Evolutionary conservation across 495 filamentous ascomycete genomes (phyloP).

Genomic region (Stereocaulon alpinum): DNA sequence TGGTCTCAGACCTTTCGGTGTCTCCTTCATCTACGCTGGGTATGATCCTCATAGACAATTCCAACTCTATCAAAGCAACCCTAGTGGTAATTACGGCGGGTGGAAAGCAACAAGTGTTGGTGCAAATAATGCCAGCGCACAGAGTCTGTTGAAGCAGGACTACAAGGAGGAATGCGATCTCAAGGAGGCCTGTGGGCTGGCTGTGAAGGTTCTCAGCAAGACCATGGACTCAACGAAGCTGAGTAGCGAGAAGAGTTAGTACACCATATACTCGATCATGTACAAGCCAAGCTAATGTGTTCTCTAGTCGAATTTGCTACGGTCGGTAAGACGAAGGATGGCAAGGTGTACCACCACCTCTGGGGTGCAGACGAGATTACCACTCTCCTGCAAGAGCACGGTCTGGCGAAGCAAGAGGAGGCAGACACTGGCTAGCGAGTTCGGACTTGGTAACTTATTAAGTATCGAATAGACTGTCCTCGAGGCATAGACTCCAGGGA

Average conservation of each 20-base stretch:
- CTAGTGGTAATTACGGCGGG: constrained; percentile 97
- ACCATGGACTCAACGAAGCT: constrained; percentile 99
- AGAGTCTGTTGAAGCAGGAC: constrained; percentile 97
- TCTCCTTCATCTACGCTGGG: constrained; percentile 98
- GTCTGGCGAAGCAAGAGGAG: constrained; percentile 79
- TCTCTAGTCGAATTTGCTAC: constrained; percentile 90
- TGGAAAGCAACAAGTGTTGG: constrained; percentile 99
- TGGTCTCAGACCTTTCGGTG: constrained; percentile 93
- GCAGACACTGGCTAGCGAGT: constrained; percentile 50
- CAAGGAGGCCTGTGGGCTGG: constrained; percentile 93
- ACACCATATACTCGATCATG: background rate
- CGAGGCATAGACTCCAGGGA: background rate
- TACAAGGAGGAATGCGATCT: constrained; percentile 96
- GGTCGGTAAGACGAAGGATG: constrained; percentile 85
- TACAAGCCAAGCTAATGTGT: background rate
- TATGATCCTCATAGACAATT: constrained; percentile 93
- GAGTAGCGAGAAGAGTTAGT: constrained; percentile 95
- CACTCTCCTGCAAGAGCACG: constrained; percentile 86
- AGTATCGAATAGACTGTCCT: background rate
- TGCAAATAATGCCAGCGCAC: constrained; percentile 95
- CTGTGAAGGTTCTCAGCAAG: constrained; percentile 98
- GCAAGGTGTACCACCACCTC: constrained; percentile 93
- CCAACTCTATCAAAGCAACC: constrained; percentile 98
- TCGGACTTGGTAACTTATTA: background rate
- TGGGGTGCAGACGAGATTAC: constrained; percentile 98